A percentile compares a stretch with the other conserved stretches of the same genome.
Conservation (phyloP, 2,329 filamentous ascomycete genomes). For the Claviceps sp. region DNA sequence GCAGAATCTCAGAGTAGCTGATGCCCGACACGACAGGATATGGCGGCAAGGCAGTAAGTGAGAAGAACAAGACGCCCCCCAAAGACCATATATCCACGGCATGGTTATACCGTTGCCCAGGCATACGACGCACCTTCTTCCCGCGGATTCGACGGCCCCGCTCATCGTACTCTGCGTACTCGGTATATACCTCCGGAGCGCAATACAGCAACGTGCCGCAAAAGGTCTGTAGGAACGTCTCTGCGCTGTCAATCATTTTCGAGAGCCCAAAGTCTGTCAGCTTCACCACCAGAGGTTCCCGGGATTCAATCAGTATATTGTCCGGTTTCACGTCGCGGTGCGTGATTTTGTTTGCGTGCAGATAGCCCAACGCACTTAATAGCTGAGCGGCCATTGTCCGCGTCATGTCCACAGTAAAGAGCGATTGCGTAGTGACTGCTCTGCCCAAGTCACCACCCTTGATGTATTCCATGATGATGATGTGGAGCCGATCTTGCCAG, state of each 20-base stretch:
- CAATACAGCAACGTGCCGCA: slow-evolving; percentile 94
- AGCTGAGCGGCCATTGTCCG: slow-evolving; percentile 64
- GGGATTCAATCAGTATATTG: slow-evolving; percentile 75
- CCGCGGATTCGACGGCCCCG: slow-evolving; percentile 49
- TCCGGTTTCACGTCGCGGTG: slow-evolving; percentile 98
- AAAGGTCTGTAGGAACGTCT: slow-evolving; percentile 91
- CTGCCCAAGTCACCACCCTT: slow-evolving; percentile 70
- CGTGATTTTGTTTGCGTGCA: slow-evolving; percentile 80
- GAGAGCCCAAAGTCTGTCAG: slow-evolving; percentile 94
- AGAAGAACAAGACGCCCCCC: slow-evolving; percentile 80
- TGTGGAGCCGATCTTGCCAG: slow-evolving; percentile 68
- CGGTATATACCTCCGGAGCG: slow-evolving; percentile 88
- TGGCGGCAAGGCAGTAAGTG: slow-evolving; percentile 67
- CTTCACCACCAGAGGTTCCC: slow-evolving; percentile 69
- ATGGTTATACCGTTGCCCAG: slow-evolving; percentile 65
- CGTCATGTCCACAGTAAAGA: slow-evolving; percentile 55
- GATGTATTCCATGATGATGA: slow-evolving; percentile 95
- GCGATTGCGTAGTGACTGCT: slow-evolving; percentile 47
- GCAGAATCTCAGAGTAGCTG: slow-evolving; percentile 65
- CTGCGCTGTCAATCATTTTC: slow-evolving; percentile 80
- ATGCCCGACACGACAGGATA: slow-evolving; percentile 68
- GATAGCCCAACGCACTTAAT: slow-evolving; percentile 68
- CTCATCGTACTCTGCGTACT: slow-evolving; percentile 55
- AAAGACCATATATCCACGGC: slow-evolving; percentile 95
- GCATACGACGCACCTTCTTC: slow-evolving; percentile 46